Base-by-base conservation (phyloP, 1,284 basidiomycete species). In the Moniliophthora roreri region DNA sequence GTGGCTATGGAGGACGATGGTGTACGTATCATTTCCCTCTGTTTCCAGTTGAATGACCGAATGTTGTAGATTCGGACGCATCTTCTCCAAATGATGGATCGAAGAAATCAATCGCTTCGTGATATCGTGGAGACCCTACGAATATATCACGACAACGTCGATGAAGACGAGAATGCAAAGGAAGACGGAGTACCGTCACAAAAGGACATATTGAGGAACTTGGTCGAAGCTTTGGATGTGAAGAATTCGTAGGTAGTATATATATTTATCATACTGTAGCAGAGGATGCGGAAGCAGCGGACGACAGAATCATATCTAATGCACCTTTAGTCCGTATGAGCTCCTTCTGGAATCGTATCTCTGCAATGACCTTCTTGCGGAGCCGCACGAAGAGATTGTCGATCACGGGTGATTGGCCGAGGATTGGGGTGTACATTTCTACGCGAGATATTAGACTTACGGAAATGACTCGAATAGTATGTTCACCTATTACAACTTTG, bases 1-100 rank as follows among this genome's bases (percentile, higher is more conserved):
- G 71, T 98, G 24, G 82, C 85, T 53, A 97, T 98, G 94, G 97
- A 99, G 72, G 97, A 99, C 62, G 97, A 99, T 63, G 97, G 95
- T 28, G 94, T 95, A 72, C 56, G 90, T 66, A 32, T 26, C 48
- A 42, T 32, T 50, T 45, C 41, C 34, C 15, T 20, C 36, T 39
- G 16, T 52, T 39, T 24, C 37, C 42, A 35, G 48, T 48, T 62
- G 61, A 38, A 66, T 23, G 1, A n/a, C 39, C 18, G 10, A 41
- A 55, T 46, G 50, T 21, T 36, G n/a, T 59, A 93, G 91, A 81
- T 90, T 52, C 85, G 84, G 38, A 72, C 74, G 15, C 95, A 97
- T 67, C 75, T 86, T 8, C 69, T 80, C 50, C 82, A 85, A 63
- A 87, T 97, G 75, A 74, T 98, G 18, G 77, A 76, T 38, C 79